A percentile compares a stretch with the other conserved stretches of the same genome.
phyloP scores from a whole-genome alignment of 192 early-diverging fungal species.

The Linderina pennispora region DNA sequence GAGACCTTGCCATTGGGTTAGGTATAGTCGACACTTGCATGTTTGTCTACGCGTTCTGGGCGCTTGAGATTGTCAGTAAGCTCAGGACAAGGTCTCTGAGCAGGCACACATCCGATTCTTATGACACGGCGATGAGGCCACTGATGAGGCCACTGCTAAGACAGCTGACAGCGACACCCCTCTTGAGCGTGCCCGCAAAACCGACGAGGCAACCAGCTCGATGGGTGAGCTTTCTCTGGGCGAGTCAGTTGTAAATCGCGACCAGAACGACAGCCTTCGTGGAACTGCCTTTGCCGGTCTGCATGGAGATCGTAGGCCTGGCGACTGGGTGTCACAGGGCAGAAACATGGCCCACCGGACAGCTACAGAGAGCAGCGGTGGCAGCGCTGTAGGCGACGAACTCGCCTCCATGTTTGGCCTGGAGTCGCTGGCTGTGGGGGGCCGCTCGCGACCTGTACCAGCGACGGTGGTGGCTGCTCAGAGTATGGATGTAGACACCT shows the following conservation, averaged over 20 bases:
- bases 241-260: no score
- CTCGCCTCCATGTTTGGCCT: conserved; percentile 3
- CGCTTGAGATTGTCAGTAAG: no score
- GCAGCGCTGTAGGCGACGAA: no score
- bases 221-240: conserved; percentile 30
- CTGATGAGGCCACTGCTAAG: no score
- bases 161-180: neutral
- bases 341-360: neutral
- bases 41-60: no score
- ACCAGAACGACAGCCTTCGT: conserved; percentile 28
- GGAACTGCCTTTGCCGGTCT: conserved; percentile 8
- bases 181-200: neutral
- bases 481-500: conserved; percentile 24
- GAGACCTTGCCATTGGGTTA: no score
- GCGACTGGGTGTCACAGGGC: neutral
- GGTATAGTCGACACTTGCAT: no score
- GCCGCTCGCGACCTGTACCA: neutral
- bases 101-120: no score
- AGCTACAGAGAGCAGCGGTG: no score
- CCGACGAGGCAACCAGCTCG: conserved; percentile 14
- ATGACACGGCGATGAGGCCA: no score
- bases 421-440: conserved; percentile 12
- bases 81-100: no score
- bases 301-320: neutral
- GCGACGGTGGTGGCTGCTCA: neutral